Evolutionary conservation across 768 basidiomycete species (phyloP), one percentile per base, ranked within the genome.

Genomic region (Lactarius tabidus): DNA sequence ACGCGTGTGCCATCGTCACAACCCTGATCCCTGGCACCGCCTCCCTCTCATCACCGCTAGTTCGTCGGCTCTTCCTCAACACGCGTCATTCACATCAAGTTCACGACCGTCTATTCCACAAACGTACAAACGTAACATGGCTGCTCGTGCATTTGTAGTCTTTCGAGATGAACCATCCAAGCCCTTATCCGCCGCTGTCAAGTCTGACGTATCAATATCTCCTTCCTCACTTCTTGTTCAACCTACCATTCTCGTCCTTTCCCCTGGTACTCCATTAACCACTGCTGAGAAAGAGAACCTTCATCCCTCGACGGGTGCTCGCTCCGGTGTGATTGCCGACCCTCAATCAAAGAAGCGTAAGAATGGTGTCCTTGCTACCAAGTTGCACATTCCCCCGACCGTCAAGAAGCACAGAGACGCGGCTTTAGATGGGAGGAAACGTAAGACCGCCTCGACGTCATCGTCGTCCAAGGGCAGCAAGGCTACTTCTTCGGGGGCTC

Each of bases 261-360:
- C 74, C 43, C 68, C n/a, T 66, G 67, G 48, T 59, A 60, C 71
- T 41, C 71, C 71, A 20, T 57, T 69, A 35, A 71, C 73, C 38
- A 53, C 55, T 18, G 55, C 62, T 45, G 88, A 91, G 78, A 92
- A 92, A 80, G 90, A 92, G 77, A 92, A 92, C 72, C 78, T 86
- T 52, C 81, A 91, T 74, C 90, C 90, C 53, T 67, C 87, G 70
- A 91, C 90, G 3, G 90, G 90, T 7, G 81, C 83, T 65, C 85
- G 83, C 41, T 75, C 85, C 3, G 81, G 78, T 39, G 71, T 79
- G 20, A 71, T 77, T 18, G 69, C 68, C 6, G 71, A 66, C 62
- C 74, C 76, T 20, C 73, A 76, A 33, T 74, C 74, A 8, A 89
- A 89, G 77, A 89, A 89, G 73, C 82, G 88, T 59, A 89, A 89